Percentiles rank a stretch among this genome's conserved stretches.
Conservation (phyloP, 805 yeast species). For the Candida pseudofarinosa region DNA sequence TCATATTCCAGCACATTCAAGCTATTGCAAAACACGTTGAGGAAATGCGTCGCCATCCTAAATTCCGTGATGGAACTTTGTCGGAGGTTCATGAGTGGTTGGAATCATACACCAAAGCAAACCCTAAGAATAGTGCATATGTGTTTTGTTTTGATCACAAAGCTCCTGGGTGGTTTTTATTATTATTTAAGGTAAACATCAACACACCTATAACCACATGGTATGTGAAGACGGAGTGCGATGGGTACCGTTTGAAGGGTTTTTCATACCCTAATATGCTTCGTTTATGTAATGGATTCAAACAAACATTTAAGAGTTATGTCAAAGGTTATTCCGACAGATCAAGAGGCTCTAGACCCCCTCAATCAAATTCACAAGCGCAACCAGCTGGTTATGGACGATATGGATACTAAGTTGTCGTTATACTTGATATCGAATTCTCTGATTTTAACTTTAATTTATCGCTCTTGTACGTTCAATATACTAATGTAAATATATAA, state of each 20-base stretch:
- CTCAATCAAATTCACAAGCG: slow-evolving; percentile 12
- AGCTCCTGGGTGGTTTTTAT: slow-evolving; percentile 89
- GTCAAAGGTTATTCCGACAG: slow-evolving; percentile 17
- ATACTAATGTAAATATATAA: background rate
- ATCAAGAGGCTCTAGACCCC: slow-evolving; percentile 12
- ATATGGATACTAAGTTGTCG: slow-evolving; percentile 17
- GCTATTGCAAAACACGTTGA: slow-evolving; percentile 79
- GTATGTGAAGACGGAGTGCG: slow-evolving; percentile 88
- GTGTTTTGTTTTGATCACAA: slow-evolving; percentile 87
- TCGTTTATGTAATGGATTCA: slow-evolving; percentile 91
- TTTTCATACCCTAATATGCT: slow-evolving; percentile 87
- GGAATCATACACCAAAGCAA: slow-evolving; percentile 84
- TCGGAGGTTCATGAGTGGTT: slow-evolving; percentile 83
- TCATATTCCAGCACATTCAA: slow-evolving; percentile 81
- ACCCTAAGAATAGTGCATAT: slow-evolving; percentile 84
- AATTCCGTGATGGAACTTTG: slow-evolving; percentile 77
- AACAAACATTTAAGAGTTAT: slow-evolving; percentile 49
- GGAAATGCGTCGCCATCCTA: slow-evolving; percentile 81
- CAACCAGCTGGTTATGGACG: slow-evolving; percentile 17
- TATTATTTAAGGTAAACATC: slow-evolving; percentile 79
- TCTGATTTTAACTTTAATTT: slow-evolving; percentile 3
- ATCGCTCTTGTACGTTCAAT: background rate
- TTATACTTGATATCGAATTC: background rate
- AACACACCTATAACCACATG: slow-evolving; percentile 69
- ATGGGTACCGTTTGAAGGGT: slow-evolving; percentile 76